These are phyloP conservation scores for Colletotrichum agaves DNA, from an alignment of 2,329 filamentous ascomycete species.

Conservation along the genomic window DNA sequence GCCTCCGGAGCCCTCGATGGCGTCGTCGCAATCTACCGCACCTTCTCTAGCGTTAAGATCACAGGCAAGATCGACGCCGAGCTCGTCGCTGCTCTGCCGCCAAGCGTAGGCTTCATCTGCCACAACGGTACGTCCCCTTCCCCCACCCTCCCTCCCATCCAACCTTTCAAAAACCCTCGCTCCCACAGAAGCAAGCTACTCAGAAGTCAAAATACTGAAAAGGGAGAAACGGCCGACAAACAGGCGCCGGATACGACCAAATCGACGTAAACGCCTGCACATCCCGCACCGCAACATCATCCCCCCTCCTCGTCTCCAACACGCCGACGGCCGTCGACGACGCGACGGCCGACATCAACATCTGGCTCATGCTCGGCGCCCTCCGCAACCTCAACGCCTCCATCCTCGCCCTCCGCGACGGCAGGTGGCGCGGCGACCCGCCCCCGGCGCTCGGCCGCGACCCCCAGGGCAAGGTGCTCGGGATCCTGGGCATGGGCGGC, in stretches of 20 bases:
- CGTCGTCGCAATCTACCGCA: conserved; percentile 74
- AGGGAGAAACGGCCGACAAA: background rate
- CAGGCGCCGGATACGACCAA: conserved; percentile 87
- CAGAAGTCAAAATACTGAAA: too few relatives aligned
- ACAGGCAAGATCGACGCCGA: conserved; percentile 79
- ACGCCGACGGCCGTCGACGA: conserved; percentile 85
- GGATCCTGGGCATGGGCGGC: conserved; percentile 87
- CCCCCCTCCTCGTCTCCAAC: conserved; percentile 77
- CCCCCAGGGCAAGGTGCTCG: conserved; percentile 80
- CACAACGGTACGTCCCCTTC: conserved; percentile 62
- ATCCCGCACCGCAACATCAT: conserved; percentile 50
- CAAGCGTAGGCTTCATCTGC: conserved; percentile 66
- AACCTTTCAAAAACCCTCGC: too few relatives aligned
- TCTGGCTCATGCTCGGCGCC: conserved; percentile 85
- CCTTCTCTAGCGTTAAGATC: conserved; percentile 70
- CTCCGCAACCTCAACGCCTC: conserved; percentile 77
- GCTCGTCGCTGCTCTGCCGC: conserved; percentile 68
- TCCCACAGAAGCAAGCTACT: too few relatives aligned
- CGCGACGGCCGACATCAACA: conserved; percentile 82
- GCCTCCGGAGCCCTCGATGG: conserved; percentile 73
- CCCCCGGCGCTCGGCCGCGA: conserved; percentile 75
- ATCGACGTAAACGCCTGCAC: conserved; percentile 80
- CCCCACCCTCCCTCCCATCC: too few relatives aligned
- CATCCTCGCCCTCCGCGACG: conserved; percentile 73
- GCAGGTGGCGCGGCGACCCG: conserved; percentile 72